Conservation (phyloP, 2,329 filamentous ascomycete genomes). For the Tolypocladium tropicale region DNA sequence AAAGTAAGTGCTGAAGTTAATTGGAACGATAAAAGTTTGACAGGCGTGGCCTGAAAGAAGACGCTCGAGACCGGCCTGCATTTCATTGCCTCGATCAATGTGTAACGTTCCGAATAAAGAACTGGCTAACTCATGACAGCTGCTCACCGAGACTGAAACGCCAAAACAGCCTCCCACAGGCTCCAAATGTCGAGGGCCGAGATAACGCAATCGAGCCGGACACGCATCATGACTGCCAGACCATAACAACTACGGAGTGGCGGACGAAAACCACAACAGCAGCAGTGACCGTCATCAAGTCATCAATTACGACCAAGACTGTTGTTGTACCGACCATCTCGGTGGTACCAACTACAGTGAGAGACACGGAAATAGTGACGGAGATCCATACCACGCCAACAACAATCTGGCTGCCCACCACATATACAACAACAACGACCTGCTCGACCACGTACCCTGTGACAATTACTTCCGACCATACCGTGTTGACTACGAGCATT, state of each 20-base stretch:
- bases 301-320: constrained; percentile 6
- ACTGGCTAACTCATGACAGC: constrained; percentile 1
- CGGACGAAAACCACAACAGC: constrained; percentile 9
- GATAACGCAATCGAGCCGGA: background rate
- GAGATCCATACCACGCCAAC: constrained; percentile 3
- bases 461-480: constrained; percentile 8
- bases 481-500: constrained; percentile 4
- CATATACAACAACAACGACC: constrained; percentile 5
- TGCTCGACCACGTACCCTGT: constrained; percentile 6
- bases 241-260: constrained; percentile 11
- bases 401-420: constrained; percentile 9
- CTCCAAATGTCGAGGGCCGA: background rate
- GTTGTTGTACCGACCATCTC: constrained; percentile 4
- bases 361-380: constrained; percentile 3
- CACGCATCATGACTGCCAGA: constrained; percentile 6
- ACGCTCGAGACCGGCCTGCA: background rate
- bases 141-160: constrained; percentile 1
- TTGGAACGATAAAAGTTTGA: background rate
- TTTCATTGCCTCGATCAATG: no score
- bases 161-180: no score
- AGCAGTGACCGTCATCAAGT: constrained; percentile 4
- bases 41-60: background rate
- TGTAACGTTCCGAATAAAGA: background rate
- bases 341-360: constrained; percentile 4
- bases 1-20: constrained; percentile 4